Base-by-base conservation (phyloP, 2,329 filamentous ascomycete genomes). In the Zasmidium cellare region DNA sequence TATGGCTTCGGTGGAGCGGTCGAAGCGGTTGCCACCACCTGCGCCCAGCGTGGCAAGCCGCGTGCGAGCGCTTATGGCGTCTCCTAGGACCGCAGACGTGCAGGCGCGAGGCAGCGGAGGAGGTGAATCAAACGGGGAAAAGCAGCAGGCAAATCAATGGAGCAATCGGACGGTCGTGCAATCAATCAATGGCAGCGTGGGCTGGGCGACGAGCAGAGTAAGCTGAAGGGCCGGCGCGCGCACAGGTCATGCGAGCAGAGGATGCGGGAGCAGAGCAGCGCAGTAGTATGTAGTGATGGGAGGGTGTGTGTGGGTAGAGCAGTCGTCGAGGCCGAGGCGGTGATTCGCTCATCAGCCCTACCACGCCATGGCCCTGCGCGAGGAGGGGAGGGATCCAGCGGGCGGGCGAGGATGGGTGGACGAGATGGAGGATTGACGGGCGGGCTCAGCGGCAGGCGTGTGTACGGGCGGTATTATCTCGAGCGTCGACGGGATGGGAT, bases 321-420 rank as follows among this genome's bases (percentile, higher is more conserved):
- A 28, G 44, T 55, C 46, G 51, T 48, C 50, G 47, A 41, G 35
- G 35, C n/a, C 20, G 52, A 53, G 35, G 48, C 56, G 59, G 51
- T 57, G 58, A 60, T 63, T 55, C 56, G 60, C 56, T 59, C 54
- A 18, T 16, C 62, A 64, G 62, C 62, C 59, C 54, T 60, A 61
- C 61, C 58, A 53, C 28, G 60, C 57, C 53, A 28, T 41, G 35
- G 35, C 35, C 35, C 57, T 62, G 57, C 57, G 60, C 49, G 51
- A 57, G 50, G 57, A 57, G 57, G 55, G 57, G 35, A 41, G 51
- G 14, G n/a, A 11, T 28, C 25, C 11, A 25, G 58, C 53, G 28
- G 51, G 46, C 47, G 41, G 50, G 56, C 49, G 23, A 9, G 35
- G 6, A 41, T 6, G 3, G 35, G 35, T 6, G 6, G 35, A 41